Conservation (phyloP, 1,139 yeast genomes). For the Pneumocystis murina region DNA sequence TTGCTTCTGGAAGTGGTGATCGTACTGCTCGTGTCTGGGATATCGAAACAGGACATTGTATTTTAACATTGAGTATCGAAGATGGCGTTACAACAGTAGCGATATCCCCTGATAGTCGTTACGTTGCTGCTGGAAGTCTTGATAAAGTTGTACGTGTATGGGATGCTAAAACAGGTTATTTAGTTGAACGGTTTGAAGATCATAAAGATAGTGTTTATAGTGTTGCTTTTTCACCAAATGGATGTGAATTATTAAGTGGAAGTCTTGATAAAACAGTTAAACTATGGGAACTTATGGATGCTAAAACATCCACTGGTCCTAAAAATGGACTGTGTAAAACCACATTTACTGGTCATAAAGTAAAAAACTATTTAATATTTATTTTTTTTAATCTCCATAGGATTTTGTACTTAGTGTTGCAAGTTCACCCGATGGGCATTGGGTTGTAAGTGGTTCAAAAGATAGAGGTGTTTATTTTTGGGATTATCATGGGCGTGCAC, state of each 20-base stretch:
- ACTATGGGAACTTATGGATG: conserved; percentile 68
- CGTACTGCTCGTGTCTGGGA: conserved; percentile 96
- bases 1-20: conserved; percentile 94
- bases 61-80: conserved; percentile 67
- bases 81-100: conserved; percentile 98
- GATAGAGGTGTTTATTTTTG: conserved; percentile 96
- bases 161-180: conserved; percentile 80
- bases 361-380: not conserved
- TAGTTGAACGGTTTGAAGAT: conserved; percentile 89
- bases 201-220: conserved; percentile 97
- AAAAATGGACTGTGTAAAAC: conserved; percentile 56
- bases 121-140: conserved; percentile 90
- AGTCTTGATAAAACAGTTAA: conserved; percentile 92
- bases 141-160: conserved; percentile 94
- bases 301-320: conserved; percentile 25
- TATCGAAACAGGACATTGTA: conserved; percentile 78
- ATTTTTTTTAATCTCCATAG: conserved; percentile 9
- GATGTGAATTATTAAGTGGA: conserved; percentile 88
- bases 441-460: conserved; percentile 85
- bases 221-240: conserved; percentile 85
- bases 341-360: conserved; percentile 82
- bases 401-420: conserved; percentile 92
- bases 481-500: conserved; percentile 87
- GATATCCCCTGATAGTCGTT: conserved; percentile 85
- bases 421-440: conserved; percentile 84